phyloP scores from a whole-genome alignment of 129 eudicot genomes.

The Pseudognaphalium luteoalbum region DNA sequence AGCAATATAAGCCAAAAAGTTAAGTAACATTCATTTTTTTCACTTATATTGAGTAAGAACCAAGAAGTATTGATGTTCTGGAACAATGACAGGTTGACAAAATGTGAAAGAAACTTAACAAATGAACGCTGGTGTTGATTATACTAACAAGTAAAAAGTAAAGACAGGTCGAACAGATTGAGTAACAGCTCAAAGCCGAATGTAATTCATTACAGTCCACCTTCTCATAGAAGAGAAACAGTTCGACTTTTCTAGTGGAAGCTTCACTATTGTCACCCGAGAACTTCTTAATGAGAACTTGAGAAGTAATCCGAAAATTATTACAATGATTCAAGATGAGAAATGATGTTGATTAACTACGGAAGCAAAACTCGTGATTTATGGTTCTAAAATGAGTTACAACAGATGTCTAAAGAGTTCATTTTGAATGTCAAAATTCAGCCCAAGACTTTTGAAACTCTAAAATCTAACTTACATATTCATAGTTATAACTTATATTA shows the following conservation, averaged over 20 bases:
- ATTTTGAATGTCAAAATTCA: no score
- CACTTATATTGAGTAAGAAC: background rate
- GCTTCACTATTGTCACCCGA: background rate
- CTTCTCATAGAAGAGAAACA: background rate
- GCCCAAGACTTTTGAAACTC: no score
- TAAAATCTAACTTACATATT: no score
- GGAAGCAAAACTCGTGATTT: no score
- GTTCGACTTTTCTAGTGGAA: background rate
- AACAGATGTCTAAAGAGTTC: no score
- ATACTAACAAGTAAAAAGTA: background rate
- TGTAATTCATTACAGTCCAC: background rate
- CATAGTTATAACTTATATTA: no score
- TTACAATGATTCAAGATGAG: no score
- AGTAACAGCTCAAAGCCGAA: background rate
- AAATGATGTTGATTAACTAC: no score
- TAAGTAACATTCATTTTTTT: background rate
- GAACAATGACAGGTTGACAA: background rate
- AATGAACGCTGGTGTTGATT: background rate
- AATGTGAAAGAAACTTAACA: background rate
- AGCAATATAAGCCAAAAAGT: constrained; percentile 15
- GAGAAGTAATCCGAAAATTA: background rate
- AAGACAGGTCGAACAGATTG: background rate
- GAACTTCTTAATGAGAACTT: background rate
- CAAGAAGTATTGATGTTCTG: background rate
- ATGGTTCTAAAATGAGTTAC: no score